These are phyloP conservation scores for Rhizoctonia solani DNA, from an alignment of 1,284 basidiomycete species.

Conservation along the genomic window DNA sequence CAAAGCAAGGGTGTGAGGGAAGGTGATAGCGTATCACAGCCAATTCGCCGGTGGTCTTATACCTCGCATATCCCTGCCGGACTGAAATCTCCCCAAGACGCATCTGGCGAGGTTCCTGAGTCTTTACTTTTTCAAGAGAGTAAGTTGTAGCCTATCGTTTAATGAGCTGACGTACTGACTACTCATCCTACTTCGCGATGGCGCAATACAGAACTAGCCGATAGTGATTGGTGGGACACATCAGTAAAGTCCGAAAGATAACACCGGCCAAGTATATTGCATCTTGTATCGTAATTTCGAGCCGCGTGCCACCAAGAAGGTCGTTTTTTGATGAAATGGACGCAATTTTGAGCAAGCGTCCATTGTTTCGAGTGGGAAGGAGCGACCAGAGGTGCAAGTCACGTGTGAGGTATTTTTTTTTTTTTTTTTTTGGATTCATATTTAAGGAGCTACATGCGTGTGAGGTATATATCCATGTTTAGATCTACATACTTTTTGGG, in stretches of 20 bases:
- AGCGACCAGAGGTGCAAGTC: no score
- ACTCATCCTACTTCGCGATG: constrained; percentile 25
- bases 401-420: no score
- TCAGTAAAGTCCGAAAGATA: neutral
- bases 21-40: neutral
- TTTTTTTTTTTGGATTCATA: no score
- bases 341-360: no score
- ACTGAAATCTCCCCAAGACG: neutral
- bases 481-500: no score
- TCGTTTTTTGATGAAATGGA: neutral
- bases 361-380: no score
- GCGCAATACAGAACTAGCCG: constrained; percentile 20
- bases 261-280: neutral
- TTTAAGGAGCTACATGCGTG: no score
- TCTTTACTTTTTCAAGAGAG: neutral
- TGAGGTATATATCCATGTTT: no score
- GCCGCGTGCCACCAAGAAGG: neutral
- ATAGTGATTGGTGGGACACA: no score
- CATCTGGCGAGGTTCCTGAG: neutral
- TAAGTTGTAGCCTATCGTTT: neutral
- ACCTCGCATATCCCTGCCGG: constrained; percentile 10
- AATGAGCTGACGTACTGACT: neutral
- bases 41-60: neutral
- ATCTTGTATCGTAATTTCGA: neutral
- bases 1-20: neutral